Percentiles rank a stretch among this genome's conserved stretches.
These are phyloP conservation scores for Populus tremula DNA, from an alignment of 345 rosid genomes.

Conservation along the genomic window DNA sequence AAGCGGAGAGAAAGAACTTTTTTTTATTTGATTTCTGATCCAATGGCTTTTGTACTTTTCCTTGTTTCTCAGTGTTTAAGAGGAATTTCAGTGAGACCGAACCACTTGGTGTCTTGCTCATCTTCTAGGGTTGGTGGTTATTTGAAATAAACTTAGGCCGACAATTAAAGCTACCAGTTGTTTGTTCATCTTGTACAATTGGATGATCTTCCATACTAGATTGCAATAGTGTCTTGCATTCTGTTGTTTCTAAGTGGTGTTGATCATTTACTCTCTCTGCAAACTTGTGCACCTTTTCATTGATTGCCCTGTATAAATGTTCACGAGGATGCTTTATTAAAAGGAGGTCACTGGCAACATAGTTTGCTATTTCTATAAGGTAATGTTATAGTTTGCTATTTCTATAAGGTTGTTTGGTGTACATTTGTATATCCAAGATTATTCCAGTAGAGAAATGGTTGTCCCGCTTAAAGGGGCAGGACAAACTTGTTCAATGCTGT, in stretches of 20 bases:
- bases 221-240: not conserved
- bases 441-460: no score
- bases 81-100: not conserved
- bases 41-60: not conserved
- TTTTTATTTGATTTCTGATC: not conserved
- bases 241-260: not conserved
- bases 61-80: not conserved
- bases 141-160: not conserved
- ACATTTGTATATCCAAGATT: no score
- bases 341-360: not conserved
- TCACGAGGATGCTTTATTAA: not conserved
- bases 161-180: not conserved
- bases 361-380: not conserved
- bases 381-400: not conserved
- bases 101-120: not conserved
- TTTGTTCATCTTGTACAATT: not conserved
- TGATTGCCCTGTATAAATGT: not conserved
- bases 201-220: not conserved
- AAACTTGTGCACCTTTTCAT: not conserved
- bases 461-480: no score
- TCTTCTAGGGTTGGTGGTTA: not conserved
- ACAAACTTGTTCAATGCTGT: no score
- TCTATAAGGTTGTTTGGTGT: no score
- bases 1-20: not conserved
- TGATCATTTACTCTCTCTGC: not conserved